These are phyloP conservation scores for Neonectria sp. DNA, from an alignment of 2,329 filamentous ascomycete species.

Conservation along the genomic window DNA sequence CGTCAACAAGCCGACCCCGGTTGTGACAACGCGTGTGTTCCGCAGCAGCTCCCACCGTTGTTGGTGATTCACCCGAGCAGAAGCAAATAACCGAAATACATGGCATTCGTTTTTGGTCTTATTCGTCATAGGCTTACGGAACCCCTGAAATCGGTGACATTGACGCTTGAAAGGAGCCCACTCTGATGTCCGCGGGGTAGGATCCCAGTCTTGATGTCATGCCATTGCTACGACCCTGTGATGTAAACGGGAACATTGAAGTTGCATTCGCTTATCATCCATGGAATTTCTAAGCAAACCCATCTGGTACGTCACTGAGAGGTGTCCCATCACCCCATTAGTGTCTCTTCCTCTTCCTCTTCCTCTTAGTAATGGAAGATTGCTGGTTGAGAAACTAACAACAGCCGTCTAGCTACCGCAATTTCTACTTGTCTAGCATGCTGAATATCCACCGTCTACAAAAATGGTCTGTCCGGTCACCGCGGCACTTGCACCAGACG, in stretches of 20 bases:
- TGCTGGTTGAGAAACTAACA: not conserved
- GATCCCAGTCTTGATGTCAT: not conserved
- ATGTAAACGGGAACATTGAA: not conserved
- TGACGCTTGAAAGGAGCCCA: not conserved
- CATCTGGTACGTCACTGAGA: not conserved
- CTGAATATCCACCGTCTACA: conserved; percentile 54
- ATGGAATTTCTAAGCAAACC: not conserved
- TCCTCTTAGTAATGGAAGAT: not conserved
- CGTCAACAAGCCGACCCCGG: not conserved
- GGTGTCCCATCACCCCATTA: too few relatives aligned
- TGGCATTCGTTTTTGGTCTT: not conserved
- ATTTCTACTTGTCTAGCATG: conserved; percentile 7
- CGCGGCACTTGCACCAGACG: conserved; percentile 49
- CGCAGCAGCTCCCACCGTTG: too few relatives aligned
- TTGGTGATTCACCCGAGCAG: not conserved
- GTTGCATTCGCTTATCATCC: not conserved
- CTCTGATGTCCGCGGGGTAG: not conserved
- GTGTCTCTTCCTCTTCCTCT: too few relatives aligned
- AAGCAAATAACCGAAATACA: not conserved
- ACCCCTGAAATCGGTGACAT: not conserved
- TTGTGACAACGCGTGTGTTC: not conserved
- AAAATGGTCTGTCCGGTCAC: conserved; percentile 54
- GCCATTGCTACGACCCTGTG: not conserved
- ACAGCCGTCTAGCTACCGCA: not conserved
- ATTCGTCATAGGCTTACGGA: not conserved